These are phyloP conservation scores for Solanum peruvianum DNA, from an alignment of 257 asterid genomes.

Conservation along the genomic window DNA sequence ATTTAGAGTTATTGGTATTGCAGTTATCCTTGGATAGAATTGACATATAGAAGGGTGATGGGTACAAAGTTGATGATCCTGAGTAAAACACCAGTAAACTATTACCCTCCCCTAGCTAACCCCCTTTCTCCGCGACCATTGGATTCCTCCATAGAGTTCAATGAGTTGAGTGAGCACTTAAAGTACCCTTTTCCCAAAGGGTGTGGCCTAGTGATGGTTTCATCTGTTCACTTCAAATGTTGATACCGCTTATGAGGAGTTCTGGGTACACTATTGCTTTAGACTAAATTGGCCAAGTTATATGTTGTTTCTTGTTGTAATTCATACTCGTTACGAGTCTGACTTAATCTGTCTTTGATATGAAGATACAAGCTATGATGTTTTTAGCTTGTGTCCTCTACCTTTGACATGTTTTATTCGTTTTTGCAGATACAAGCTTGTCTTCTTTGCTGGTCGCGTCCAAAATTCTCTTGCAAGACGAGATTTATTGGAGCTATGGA, in stretches of 20 bases:
- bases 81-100: background rate
- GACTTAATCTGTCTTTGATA: background rate
- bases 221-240: background rate
- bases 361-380: background rate
- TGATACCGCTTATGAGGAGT: background rate
- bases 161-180: background rate
- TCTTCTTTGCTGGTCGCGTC: constrained; percentile 63
- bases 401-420: background rate
- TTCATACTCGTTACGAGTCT: background rate
- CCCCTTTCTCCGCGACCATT: background rate
- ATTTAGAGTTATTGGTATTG: background rate
- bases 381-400: background rate
- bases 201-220: background rate
- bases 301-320: background rate
- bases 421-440: constrained; percentile 40
- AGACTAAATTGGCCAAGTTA: background rate
- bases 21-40: background rate
- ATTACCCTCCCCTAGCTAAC: background rate
- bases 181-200: background rate
- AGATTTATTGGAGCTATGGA: constrained; percentile 39
- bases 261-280: background rate
- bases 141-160: background rate
- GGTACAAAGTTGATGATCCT: background rate
- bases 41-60: background rate
- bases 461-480: constrained; percentile 50